These are phyloP conservation scores for Cenchrus americanus DNA, from an alignment of 176 grass and related monocot species.

Conservation along the genomic window DNA sequence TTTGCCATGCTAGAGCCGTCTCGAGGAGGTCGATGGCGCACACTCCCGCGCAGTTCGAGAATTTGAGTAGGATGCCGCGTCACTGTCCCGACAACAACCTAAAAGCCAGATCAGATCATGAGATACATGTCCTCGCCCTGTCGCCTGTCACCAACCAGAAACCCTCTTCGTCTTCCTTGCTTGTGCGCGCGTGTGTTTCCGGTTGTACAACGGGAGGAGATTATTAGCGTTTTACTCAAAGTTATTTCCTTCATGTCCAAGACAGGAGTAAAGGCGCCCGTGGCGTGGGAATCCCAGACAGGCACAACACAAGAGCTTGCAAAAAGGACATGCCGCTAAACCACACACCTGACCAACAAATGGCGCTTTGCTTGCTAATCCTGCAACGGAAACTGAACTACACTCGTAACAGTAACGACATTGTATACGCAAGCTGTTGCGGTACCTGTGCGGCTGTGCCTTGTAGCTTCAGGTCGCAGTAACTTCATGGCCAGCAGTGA, in stretches of 20 bases:
- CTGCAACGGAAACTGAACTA: constrained; percentile 27
- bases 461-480: constrained; percentile 21
- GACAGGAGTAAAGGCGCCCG: constrained; percentile 38
- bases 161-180: not conserved
- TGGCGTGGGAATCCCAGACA: constrained; percentile 33
- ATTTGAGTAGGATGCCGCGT: constrained; percentile 50
- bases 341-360: not conserved
- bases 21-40: not conserved
- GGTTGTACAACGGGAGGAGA: constrained; percentile 27
- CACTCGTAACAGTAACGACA: constrained; percentile 2
- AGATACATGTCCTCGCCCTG: constrained; percentile 38
- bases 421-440: not conserved
- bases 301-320: constrained; percentile 29
- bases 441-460: not conserved
- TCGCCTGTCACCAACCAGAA: constrained; percentile 51
- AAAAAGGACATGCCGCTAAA: not conserved
- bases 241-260: constrained; percentile 50
- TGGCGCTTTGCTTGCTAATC: constrained; percentile 42
- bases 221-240: constrained; percentile 50
- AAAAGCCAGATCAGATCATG: constrained; percentile 36
- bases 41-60: not conserved
- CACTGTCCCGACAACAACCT: constrained; percentile 45
- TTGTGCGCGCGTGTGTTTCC: not conserved
- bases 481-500: not conserved
- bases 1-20: not conserved